Evolutionary conservation across 2,329 filamentous ascomycete species (phyloP), one percentile per base, ranked within the genome.

Genomic region (Aspergillus fijiensis): DNA sequence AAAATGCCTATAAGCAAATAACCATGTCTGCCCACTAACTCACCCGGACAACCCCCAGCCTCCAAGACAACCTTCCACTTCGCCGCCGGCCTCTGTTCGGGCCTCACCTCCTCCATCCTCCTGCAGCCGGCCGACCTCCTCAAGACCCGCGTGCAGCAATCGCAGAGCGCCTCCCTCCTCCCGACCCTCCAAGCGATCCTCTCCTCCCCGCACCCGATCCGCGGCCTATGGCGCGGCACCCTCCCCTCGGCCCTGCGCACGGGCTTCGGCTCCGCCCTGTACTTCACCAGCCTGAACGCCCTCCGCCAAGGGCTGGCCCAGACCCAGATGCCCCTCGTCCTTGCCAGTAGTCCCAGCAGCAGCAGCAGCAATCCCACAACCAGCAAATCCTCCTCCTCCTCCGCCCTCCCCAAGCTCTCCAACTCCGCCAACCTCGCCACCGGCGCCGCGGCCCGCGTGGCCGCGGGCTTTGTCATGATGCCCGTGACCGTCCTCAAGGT

Each of bases 401-500:
- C 90, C 4, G 87, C 87, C 2, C 82, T 97, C 11, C 92, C 93
- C 0, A 90, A 90, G 66, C 84, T 98, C 50, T 91, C 89, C 63
- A 92, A 95, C 72, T 85, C 88, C 3, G 90, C 89, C 54, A 99
- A 99, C 71, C 82, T 99, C 21, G 79, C 90, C 12, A 92, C 94
- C 0, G 95, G 95, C 10, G 92, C 93, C 6, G 82, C 87, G 19
- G 93, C 95, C 25, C 85, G 95, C 56, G 92, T 92, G 1, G 88
- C 90, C 55, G 94, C 94, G 0, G 95, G 95, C 42, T 90, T 97
- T 71, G 79, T 96, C 50, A 87, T 98, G 78, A 98, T 97, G 91
- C 95, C 95, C 1, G 86, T 98, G 62, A 99, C 95, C 1, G 89
- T 99, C 49, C 89, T 99, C 70, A 99, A 99, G 74, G 95, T 98